These are phyloP conservation scores for Leishmania gerbilli DNA, from an alignment of 208 protist genomes.

Conservation along the genomic window DNA sequence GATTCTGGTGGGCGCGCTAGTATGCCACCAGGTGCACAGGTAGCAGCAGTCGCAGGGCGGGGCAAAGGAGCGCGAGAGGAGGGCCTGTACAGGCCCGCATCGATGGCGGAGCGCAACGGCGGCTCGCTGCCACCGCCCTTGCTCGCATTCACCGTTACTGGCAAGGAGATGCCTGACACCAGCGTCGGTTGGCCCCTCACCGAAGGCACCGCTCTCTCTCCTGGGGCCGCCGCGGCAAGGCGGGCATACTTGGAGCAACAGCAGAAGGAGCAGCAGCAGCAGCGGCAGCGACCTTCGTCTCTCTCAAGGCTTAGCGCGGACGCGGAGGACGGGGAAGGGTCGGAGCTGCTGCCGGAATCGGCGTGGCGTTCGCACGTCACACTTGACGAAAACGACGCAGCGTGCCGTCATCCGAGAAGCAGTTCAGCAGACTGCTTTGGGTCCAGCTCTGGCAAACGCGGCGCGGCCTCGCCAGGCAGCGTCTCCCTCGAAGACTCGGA, in stretches of 20 bases:
- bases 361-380: neutral
- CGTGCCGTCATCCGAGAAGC: slow-evolving; percentile 8
- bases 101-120: neutral
- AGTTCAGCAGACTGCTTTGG: slow-evolving; percentile 1
- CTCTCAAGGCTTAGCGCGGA: neutral
- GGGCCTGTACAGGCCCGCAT: neutral
- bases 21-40: neutral
- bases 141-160: neutral
- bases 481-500: slow-evolving; percentile 17
- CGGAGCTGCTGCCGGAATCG: neutral
- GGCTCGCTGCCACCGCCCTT: neutral
- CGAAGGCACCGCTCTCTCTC: slow-evolving; percentile 8
- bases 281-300: neutral
- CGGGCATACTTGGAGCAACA: slow-evolving; percentile 29
- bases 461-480: neutral
- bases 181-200: neutral
- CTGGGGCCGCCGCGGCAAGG: slow-evolving; percentile 25
- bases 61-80: neutral
- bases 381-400: neutral
- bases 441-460: neutral
- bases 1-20: neutral
- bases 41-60: neutral
- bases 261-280: slow-evolving; percentile 9
- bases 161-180: neutral
- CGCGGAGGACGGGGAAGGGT: neutral